Percentiles rank a stretch among this genome's conserved stretches.
phyloP scores from a whole-genome alignment of 768 basidiomycete species.

The Paxillus involutus region DNA sequence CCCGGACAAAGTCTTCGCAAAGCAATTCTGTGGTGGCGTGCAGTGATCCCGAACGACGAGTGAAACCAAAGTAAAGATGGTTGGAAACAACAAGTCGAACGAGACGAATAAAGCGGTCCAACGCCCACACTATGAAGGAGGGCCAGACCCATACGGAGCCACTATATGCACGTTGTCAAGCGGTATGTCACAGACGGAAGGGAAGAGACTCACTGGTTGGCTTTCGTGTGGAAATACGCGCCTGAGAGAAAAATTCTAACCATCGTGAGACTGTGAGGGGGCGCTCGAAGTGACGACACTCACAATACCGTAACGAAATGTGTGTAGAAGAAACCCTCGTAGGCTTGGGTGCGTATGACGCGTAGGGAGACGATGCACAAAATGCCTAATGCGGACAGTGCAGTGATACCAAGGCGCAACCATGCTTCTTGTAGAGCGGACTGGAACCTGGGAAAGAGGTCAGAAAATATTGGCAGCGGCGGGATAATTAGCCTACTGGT shows the following conservation, averaged over 20 bases:
- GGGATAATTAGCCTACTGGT: constrained; percentile 2
- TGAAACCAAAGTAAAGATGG: constrained; percentile 36
- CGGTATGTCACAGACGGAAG: neutral
- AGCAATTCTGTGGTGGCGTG: constrained; percentile 43
- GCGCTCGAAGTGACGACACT: constrained; percentile 3
- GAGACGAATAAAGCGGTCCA: constrained; percentile 53
- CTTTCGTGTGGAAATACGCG: constrained; percentile 41
- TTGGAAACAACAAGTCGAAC: constrained; percentile 46
- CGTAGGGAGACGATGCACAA: constrained; percentile 48
- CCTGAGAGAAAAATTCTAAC: constrained; percentile 35
- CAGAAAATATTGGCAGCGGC: neutral
- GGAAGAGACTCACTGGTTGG: constrained; percentile 11
- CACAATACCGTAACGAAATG: constrained; percentile 48
- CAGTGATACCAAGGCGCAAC: constrained; percentile 35
- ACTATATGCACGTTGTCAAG: constrained; percentile 7
- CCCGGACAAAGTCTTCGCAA: constrained; percentile 45
- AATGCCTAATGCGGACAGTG: constrained; percentile 40
- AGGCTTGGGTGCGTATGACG: constrained; percentile 43
- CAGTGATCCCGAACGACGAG: constrained; percentile 23
- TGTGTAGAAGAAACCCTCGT: constrained; percentile 51
- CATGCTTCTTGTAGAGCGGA: constrained; percentile 6
- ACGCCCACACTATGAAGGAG: constrained; percentile 30
- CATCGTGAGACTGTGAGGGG: constrained; percentile 5
- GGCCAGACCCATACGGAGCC: constrained; percentile 31
- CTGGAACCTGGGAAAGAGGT: neutral